Evolutionary conservation across 345 rosid species (phyloP).

Genomic region (Camelina neglecta): DNA sequence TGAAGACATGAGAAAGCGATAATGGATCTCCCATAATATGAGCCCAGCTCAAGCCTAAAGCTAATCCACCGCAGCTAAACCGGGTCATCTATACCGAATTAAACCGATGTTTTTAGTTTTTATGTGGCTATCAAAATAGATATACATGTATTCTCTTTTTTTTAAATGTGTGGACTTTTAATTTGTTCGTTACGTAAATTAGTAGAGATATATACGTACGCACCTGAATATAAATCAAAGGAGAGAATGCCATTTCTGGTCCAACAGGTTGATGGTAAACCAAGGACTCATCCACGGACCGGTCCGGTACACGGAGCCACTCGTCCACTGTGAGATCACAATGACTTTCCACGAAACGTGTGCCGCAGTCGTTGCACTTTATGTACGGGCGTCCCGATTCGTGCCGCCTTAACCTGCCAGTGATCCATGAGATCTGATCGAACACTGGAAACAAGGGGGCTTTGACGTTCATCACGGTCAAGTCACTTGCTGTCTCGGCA

Average conservation of each 20-base stretch:
- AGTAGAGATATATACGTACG: neutral
- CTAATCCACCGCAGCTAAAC: conserved; percentile 75
- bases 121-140: no score
- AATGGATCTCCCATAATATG: conserved; percentile 66
- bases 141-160: no score
- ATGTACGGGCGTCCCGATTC: conserved; percentile 68
- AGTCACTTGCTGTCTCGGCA: conserved; percentile 50
- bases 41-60: conserved; percentile 73
- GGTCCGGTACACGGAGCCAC: conserved; percentile 57
- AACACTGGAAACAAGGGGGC: conserved; percentile 56
- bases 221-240: conserved; percentile 68
- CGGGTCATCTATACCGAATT: conserved; percentile 54
- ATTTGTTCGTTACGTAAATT: conserved; percentile 4
- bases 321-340: conserved; percentile 72
- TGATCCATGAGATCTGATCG: conserved; percentile 48
- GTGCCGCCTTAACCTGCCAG: conserved; percentile 57
- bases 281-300: conserved; percentile 46
- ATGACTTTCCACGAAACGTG: conserved; percentile 63
- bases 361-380: conserved; percentile 86
- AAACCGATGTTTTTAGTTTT: neutral
- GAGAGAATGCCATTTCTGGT: conserved; percentile 73
- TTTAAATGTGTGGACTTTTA: neutral
- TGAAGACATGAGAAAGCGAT: conserved; percentile 49
- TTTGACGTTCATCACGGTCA: conserved; percentile 52
- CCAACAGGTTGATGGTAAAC: conserved; percentile 72